phyloP scores from a whole-genome alignment of 768 basidiomycete genomes.

The Pisolithus albus region DNA sequence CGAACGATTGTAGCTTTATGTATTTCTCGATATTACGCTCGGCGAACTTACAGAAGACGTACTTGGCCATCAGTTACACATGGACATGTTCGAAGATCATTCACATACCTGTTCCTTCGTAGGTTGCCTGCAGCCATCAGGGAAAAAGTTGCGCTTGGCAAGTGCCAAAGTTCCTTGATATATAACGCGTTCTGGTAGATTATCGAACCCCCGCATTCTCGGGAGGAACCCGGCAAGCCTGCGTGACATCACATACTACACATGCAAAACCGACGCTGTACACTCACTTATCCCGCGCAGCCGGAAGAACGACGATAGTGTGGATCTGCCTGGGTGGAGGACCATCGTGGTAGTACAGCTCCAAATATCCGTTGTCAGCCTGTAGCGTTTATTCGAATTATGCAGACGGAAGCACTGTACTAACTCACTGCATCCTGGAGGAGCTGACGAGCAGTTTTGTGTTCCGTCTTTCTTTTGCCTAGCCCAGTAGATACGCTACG shows the following conservation, averaged over 20 bases:
- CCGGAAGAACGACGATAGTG: slow-evolving; percentile 19
- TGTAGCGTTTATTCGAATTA: not conserved
- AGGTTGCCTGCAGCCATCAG: slow-evolving; percentile 11
- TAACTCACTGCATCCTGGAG: slow-evolving; percentile 17
- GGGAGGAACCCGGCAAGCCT: slow-evolving; percentile 24
- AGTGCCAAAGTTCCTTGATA: slow-evolving; percentile 23
- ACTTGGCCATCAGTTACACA: not conserved
- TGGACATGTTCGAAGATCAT: not conserved
- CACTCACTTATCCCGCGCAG: slow-evolving; percentile 18
- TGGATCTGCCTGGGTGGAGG: slow-evolving; percentile 12
- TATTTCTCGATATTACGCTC: slow-evolving; percentile 18
- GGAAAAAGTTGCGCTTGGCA: slow-evolving; percentile 23
- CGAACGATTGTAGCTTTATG: slow-evolving; percentile 15
- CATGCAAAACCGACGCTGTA: not conserved
- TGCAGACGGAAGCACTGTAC: not conserved
- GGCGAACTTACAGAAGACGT: slow-evolving; percentile 17
- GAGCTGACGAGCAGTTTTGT: slow-evolving; percentile 19
- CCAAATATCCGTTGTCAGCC: slow-evolving; percentile 23
- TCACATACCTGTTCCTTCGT: slow-evolving; percentile 23
- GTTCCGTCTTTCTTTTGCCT: slow-evolving; percentile 15
- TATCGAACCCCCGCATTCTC: slow-evolving; percentile 23
- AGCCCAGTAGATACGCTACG: slow-evolving; percentile 16
- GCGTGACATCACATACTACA: not conserved
- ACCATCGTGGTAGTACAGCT: slow-evolving; percentile 11
- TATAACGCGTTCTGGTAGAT: slow-evolving; percentile 20